Base-by-base conservation (phyloP, 192 early-diverging fungal species). In the Jimgerdemannia flammicorona region DNA sequence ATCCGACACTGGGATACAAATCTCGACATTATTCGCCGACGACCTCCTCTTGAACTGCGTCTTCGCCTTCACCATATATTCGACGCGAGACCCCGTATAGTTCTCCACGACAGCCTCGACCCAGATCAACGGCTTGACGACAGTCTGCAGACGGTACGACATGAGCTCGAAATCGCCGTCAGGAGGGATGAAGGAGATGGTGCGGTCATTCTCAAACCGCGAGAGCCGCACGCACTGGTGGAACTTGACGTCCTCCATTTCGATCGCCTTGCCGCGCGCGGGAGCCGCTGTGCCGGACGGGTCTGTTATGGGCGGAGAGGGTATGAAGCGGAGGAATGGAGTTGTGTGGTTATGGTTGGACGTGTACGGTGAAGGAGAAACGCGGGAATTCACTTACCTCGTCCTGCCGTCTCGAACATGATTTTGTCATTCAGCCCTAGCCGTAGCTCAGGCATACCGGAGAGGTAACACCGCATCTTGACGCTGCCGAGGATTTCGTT, bases 11-110 rank as follows among this genome's bases (percentile, higher is more conserved):
- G 98, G 98, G 14, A 99, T 93, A 69, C 92, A 81, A 70, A 99
- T 98, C 84, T 98, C 97, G 14, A 99, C 98, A 81, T 98, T 97
- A 75, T 97, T 99, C 18, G 98, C 98, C 4, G 96, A 94, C 41
- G 96, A 98, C 44, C 96, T 87, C 71, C 94, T 92, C 87, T 99
- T 99, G 82, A 99, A 99, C 84, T 98, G 97, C 20, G 94, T 96
- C 78, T 91, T 96, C 64, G 96, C 98, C 89, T 98, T 92, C 83
- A 99, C 90, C 91, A 98, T 92, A 79, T 94, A 98, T 83, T 99
- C 98, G 72, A 98, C 91, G 65, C 98, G 88, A 39, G 94, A 93
- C 39, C 96, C 96, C 64, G 94, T 90, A 81, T 98, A 95, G 70
- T 87, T 95, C 80, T 95, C 93, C 41, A 95, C 88, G 11, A 93